Evolutionary conservation across 257 asterid genomes (phyloP), one percentile per base, ranked within the genome.

Genomic region (Plectranthus barbatus): DNA sequence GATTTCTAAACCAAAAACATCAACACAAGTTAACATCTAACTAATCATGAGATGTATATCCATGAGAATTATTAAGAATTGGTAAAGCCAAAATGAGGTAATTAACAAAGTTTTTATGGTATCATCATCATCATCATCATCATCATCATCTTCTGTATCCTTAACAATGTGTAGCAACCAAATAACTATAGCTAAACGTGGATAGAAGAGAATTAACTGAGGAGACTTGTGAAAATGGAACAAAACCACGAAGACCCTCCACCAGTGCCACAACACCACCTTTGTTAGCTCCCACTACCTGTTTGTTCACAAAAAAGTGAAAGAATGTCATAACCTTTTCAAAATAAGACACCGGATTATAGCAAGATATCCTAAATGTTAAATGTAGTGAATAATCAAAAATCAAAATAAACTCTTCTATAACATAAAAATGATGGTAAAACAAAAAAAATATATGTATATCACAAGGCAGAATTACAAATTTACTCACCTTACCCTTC

Each of bases 191-290:
- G 15, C 18, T 44, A 21, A 40, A 62, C 21, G 39, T 53, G 62
- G 40, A 45, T 8, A 66, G 4, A n/a, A 49, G 56, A 66, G 48
- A 67, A 83, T 86, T 67, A 57, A 92, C 99, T 52, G 95, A 68
- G 11, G 95, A 89, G 71, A 92, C 78, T 80, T 92, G 99, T 15
- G 98, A 92, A 74, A 92, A 92, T 18, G 98, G 98, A 79, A 92
- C 85, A 54, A 92, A 92, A 60, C 93, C 97, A 70, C 90, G 91
- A 62, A 92, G 89, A 64, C 97, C 97, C 74, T 92, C 99, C 57
- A 89, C 90, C 41, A 87, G 31, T 10, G 95, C 96, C 73, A 86
- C 95, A 63, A 82, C 83, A 60, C 99, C 99, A 80, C 99, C 99
- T 81, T 86, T 89, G 67, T 92, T 92, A 42, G 94, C 96, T n/a